These are phyloP conservation scores for Cudoniella acicularis DNA, from an alignment of 495 filamentous ascomycete genomes.

Conservation along the genomic window DNA sequence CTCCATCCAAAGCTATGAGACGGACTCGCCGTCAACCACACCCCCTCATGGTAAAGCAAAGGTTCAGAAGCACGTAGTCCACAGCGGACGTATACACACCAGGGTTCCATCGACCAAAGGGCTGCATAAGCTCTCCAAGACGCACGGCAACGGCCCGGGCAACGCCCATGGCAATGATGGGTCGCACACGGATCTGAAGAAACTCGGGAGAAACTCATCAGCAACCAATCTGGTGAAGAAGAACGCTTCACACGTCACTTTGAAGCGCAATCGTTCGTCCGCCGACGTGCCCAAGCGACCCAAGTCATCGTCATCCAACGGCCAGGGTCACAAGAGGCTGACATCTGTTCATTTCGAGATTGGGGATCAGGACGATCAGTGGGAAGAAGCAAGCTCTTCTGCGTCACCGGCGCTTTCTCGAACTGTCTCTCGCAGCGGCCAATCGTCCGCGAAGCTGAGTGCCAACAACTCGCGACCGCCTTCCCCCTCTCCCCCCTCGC, in stretches of 20 bases:
- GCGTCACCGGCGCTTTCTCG: constrained; percentile 51
- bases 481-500: constrained; percentile 21
- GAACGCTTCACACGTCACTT: constrained; percentile 44
- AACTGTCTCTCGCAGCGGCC: constrained; percentile 35
- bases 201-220: constrained; percentile 33
- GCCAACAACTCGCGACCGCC: constrained; percentile 26
- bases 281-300: constrained; percentile 35
- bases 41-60: constrained; percentile 16
- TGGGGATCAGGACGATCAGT: constrained; percentile 42
- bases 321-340: constrained; percentile 37
- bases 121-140: constrained; percentile 21
- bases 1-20: constrained; percentile 14
- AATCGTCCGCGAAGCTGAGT: constrained; percentile 26
- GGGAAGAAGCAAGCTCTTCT: constrained; percentile 53
- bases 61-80: constrained; percentile 25
- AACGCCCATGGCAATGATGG: not conserved
- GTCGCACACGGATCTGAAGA: constrained; percentile 21
- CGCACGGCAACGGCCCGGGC: not conserved
- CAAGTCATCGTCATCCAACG: constrained; percentile 32
- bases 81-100: constrained; percentile 16
- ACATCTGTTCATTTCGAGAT: constrained; percentile 32
- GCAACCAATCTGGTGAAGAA: constrained; percentile 40
- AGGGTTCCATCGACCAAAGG: constrained; percentile 21
- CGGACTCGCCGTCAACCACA: constrained; percentile 21
- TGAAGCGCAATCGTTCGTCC: constrained; percentile 30